Evolutionary conservation across 192 early-diverging fungal species (phyloP).

Genomic region (Podila clonocystis): DNA sequence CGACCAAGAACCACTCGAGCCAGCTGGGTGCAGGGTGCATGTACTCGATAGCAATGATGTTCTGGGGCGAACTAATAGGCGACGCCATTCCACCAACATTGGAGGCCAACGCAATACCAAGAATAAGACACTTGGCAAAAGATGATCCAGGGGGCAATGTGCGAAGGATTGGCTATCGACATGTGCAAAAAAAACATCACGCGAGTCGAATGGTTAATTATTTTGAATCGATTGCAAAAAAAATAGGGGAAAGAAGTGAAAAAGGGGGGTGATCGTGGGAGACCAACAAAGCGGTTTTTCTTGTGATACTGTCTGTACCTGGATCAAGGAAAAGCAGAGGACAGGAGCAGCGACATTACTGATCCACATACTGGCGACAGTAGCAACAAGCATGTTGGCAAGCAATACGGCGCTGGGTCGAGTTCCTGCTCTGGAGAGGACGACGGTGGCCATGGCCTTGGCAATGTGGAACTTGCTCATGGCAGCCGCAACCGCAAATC

Average conservation of each 20-base stretch:
- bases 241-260: not conserved
- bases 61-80: conserved; percentile 97
- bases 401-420: conserved; percentile 85
- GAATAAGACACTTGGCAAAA: conserved; percentile 88
- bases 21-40: conserved; percentile 92
- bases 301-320: conserved; percentile 52
- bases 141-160: conserved; percentile 82
- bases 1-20: conserved; percentile 90
- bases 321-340: conserved; percentile 93
- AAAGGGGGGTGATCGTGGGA: not conserved
- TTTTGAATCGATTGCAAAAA: not conserved
- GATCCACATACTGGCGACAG: conserved; percentile 99
- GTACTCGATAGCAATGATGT: conserved; percentile 93
- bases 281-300: too few relatives aligned
- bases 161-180: conserved; percentile 84
- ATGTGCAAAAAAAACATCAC: not conserved
- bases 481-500: conserved; percentile 93
- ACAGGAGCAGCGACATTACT: conserved; percentile 97
- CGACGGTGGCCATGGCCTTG: conserved; percentile 85
- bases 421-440: conserved; percentile 92
- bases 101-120: conserved; percentile 97
- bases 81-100: conserved; percentile 98
- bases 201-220: not conserved
- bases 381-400: conserved; percentile 96
- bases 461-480: conserved; percentile 97